Base-by-base conservation (phyloP, 2,329 filamentous ascomycete species). In the Dactylellina cionopaga region DNA sequence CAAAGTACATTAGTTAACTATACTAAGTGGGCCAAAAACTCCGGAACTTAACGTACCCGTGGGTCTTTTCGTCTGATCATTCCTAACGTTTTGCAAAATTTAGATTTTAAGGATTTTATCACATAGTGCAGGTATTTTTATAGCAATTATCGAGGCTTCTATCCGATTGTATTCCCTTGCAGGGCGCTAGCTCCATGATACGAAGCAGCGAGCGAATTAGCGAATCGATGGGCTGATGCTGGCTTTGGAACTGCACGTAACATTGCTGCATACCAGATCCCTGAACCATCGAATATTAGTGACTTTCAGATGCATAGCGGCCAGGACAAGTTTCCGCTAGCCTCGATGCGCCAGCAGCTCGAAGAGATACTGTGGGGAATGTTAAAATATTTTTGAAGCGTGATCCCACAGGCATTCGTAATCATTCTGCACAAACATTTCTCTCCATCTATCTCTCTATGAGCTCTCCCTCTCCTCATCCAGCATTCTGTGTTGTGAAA, bases 61-160 rank as follows among this genome's bases (percentile, higher is more conserved):
- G 47, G 33, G 35, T 33, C n/a, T 56, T 56, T 63, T 52, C 63
- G 51, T 68, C 63, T 68, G 63, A 62, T 41, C 17, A 41, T 41
- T 55, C 3, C 10, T 11, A 19, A 27, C 11, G n/a, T n/a, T n/a
- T n/a, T n/a, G n/a, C n/a, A n/a, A n/a, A n/a, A n/a, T n/a, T n/a
- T n/a, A n/a, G n/a, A n/a, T n/a, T n/a, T n/a, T n/a, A n/a, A n/a
- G n/a, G n/a, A n/a, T n/a, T n/a, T n/a, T n/a, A n/a, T n/a, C n/a
- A n/a, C n/a, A n/a, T n/a, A n/a, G n/a, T n/a, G n/a, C n/a, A n/a
- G n/a, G n/a, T n/a, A n/a, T 46, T 43, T 25, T 29, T 41, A 27
- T 29, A 51, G 19, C 13, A 31, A 47, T 19, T 2, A 35, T n/a
- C n/a, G 33, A 51, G 27, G 24, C 46, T 44, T 63, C 44, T 27